A percentile compares a stretch with the other conserved stretches of the same genome.
Evolutionary conservation across 768 basidiomycete genomes (phyloP).

Genomic region (Hirschioporus abietinus): DNA sequence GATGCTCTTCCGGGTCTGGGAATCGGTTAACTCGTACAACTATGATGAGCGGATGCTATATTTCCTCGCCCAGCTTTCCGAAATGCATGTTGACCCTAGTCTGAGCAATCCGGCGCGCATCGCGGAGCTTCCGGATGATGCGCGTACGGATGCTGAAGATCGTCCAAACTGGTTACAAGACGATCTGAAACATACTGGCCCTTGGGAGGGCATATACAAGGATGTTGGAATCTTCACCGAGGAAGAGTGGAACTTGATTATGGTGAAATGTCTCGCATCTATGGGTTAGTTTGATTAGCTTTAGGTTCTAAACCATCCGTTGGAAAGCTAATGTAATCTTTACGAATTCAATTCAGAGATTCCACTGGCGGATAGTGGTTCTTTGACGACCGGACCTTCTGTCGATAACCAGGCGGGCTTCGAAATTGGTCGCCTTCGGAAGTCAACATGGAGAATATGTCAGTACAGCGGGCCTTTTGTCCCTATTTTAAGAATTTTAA

Average conservation of each 20-base stretch:
- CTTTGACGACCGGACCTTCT: conserved; percentile 67
- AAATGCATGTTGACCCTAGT: conserved; percentile 75
- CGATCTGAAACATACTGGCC: conserved; percentile 31
- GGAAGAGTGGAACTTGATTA: conserved; percentile 77
- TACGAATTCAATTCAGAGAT: conserved; percentile 44
- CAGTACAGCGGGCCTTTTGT: conserved; percentile 21
- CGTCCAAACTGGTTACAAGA: conserved; percentile 50
- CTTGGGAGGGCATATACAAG: conserved; percentile 49
- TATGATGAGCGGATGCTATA: conserved; percentile 89
- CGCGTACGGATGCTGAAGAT: conserved; percentile 53
- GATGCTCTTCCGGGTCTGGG: conserved; percentile 83
- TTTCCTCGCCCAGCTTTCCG: conserved; percentile 70
- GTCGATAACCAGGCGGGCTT: conserved; percentile 70
- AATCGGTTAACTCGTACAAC: conserved; percentile 82
- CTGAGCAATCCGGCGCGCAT: conserved; percentile 70
- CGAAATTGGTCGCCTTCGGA: conserved; percentile 68
- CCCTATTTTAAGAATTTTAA: conserved; percentile 15
- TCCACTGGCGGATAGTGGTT: conserved; percentile 66
- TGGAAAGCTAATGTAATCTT: conserved; percentile 8
- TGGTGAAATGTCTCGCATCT: conserved; percentile 83
- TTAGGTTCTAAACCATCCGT: conserved; percentile 1
- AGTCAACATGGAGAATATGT: conserved; percentile 72
- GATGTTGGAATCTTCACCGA: conserved; percentile 80
- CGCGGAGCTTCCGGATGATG: conserved; percentile 65
- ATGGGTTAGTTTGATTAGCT: conserved; percentile 50